Evolutionary conservation across 208 protist genomes (phyloP).

Genomic region (Porcisia hertigi): DNA sequence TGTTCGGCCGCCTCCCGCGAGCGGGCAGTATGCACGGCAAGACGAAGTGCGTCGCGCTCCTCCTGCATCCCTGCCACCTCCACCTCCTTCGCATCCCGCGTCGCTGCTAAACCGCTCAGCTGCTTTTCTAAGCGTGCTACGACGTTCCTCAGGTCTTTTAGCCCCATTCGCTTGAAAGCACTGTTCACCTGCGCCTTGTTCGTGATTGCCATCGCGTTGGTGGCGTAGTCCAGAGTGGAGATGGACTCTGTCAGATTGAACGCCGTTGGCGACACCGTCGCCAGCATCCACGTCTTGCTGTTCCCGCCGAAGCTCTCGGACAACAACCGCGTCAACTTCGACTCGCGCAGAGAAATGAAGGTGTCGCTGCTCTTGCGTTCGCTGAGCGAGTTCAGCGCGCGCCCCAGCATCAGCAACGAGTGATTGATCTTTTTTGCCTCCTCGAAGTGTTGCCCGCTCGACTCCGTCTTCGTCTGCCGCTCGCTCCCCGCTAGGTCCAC

Average conservation of each 20-base stretch:
- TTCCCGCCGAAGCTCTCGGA: constrained; percentile 93
- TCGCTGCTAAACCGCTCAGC: constrained; percentile 36
- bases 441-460: constrained; percentile 75
- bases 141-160: constrained; percentile 68
- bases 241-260: constrained; percentile 84
- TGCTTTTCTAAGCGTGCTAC: constrained; percentile 50
- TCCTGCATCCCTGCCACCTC: constrained; percentile 38
- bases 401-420: constrained; percentile 84
- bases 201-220: constrained; percentile 80
- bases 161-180: constrained; percentile 54
- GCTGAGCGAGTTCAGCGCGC: constrained; percentile 84
- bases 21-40: constrained; percentile 33
- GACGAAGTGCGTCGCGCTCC: constrained; percentile 49
- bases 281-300: constrained; percentile 94
- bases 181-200: constrained; percentile 79
- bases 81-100: constrained; percentile 40
- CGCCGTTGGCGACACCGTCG: constrained; percentile 63
- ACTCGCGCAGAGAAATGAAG: constrained; percentile 85
- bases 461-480: constrained; percentile 83
- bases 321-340: constrained; percentile 88
- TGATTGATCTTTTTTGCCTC: constrained; percentile 92
- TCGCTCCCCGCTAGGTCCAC: constrained; percentile 87
- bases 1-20: constrained; percentile 31
- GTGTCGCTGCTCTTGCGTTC: constrained; percentile 60
- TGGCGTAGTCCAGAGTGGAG: constrained; percentile 83